phyloP scores from a whole-genome alignment of 345 rosid genomes.

The Bruguiera parviflora region DNA sequence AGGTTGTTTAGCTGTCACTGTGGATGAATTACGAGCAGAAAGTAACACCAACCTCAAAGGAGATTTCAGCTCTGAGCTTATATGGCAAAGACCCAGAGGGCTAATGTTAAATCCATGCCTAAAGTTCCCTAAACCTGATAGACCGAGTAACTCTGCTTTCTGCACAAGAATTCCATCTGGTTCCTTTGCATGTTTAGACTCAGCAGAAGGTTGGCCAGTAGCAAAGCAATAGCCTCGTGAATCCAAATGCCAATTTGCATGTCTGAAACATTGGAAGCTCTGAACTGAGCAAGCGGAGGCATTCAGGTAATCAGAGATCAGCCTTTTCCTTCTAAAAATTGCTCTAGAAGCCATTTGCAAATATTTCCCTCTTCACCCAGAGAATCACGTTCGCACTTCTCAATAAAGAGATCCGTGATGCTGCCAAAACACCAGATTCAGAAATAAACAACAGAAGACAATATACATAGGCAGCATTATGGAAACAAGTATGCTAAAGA shows the following conservation, averaged over 20 bases:
- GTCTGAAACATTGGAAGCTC: slow-evolving; percentile 38
- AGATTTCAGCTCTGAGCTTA: slow-evolving; percentile 25
- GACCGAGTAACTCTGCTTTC: slow-evolving; percentile 4
- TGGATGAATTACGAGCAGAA: slow-evolving; percentile 49
- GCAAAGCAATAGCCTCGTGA: slow-evolving; percentile 24
- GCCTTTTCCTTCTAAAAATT: slow-evolving; percentile 49
- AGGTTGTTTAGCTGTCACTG: slow-evolving; percentile 54
- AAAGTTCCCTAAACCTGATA: slow-evolving; percentile 24
- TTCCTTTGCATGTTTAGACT: slow-evolving; percentile 19
- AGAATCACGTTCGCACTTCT: slow-evolving; percentile 25
- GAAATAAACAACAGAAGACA: neutral
- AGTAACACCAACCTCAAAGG: slow-evolving; percentile 31
- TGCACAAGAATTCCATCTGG: slow-evolving; percentile 1
- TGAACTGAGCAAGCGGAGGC: slow-evolving; percentile 37
- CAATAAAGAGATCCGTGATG: slow-evolving; percentile 15
- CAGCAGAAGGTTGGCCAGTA: slow-evolving; percentile 12
- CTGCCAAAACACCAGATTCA: slow-evolving; percentile 18
- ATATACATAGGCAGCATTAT: no score
- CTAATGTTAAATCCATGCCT: slow-evolving; percentile 24
- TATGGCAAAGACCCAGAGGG: slow-evolving; percentile 21
- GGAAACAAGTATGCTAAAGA: no score
- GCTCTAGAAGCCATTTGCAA: slow-evolving; percentile 69
- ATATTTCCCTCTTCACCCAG: slow-evolving; percentile 16
- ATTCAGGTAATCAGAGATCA: slow-evolving; percentile 44
- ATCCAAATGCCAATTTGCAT: slow-evolving; percentile 25